phyloP scores from a whole-genome alignment of 192 early-diverging fungal genomes.

The Spizellomyces sp. region DNA sequence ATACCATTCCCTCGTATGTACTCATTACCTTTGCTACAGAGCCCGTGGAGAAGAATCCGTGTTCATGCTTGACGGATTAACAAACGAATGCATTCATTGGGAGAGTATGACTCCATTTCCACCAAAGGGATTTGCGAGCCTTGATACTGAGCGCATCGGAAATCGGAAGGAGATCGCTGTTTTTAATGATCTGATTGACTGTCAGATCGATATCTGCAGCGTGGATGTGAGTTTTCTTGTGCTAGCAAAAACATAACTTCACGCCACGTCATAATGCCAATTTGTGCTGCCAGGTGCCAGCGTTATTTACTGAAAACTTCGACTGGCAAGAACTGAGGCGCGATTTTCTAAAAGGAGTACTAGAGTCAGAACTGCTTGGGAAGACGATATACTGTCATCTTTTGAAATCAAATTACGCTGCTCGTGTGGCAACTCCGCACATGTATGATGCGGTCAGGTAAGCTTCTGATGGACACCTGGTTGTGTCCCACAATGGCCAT shows the following conservation, averaged over 20 bases:
- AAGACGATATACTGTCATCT: slow-evolving; percentile 88
- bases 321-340: slow-evolving; percentile 90
- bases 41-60: slow-evolving; percentile 73
- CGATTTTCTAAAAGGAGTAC: slow-evolving; percentile 89
- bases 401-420: slow-evolving; percentile 66
- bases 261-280: neutral
- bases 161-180: slow-evolving; percentile 68
- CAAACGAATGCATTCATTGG: slow-evolving; percentile 81
- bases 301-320: slow-evolving; percentile 95
- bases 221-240: slow-evolving; percentile 59
- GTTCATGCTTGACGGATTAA: slow-evolving; percentile 79
- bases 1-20: no score
- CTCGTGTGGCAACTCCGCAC: slow-evolving; percentile 65
- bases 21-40: slow-evolving; percentile 16
- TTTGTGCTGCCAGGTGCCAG: slow-evolving; percentile 60
- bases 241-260: neutral
- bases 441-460: slow-evolving; percentile 78
- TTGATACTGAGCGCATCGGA: slow-evolving; percentile 59
- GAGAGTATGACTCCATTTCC: slow-evolving; percentile 68
- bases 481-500: slow-evolving; percentile 5
- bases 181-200: slow-evolving; percentile 92
- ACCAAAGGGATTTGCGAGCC: slow-evolving; percentile 51
- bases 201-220: slow-evolving; percentile 90
- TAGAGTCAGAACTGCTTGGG: slow-evolving; percentile 82
- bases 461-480: neutral